These are phyloP conservation scores for Straminergon stramineum DNA, from an alignment of 225 moss, liverwort and hornwort species.

Conservation along the genomic window DNA sequence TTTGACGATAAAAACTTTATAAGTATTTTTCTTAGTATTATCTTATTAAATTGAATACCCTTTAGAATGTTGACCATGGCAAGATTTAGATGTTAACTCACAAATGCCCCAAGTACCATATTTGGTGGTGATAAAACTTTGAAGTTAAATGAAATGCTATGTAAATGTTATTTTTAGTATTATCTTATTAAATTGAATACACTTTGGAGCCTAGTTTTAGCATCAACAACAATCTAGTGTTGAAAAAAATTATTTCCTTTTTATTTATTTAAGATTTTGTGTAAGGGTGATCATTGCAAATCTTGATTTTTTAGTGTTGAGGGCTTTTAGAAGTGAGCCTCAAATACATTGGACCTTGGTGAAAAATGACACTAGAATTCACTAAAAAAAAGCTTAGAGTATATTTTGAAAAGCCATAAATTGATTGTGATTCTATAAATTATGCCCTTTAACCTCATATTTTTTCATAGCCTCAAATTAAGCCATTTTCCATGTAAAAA, in stretches of 20 bases:
- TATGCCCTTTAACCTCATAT: neutral
- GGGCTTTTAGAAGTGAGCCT: neutral
- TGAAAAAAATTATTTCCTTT: neutral
- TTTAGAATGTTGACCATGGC: too few species aligned
- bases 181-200: neutral
- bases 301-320: neutral
- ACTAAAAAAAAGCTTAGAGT: neutral
- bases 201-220: neutral
- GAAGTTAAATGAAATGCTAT: neutral
- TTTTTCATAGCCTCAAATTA: neutral
- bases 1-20: too few species aligned
- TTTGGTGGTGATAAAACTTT: accelerated
- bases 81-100: neutral
- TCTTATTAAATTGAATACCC: too few species aligned
- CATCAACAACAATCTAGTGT: neutral
- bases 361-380: neutral
- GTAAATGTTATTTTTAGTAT: neutral
- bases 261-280: neutral
- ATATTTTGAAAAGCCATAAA: neutral
- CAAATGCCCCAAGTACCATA: neutral
- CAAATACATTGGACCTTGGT: neutral
- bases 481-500: neutral
- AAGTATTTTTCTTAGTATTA: too few species aligned
- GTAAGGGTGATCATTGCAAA: accelerated
- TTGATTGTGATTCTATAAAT: neutral